phyloP scores from a whole-genome alignment of 1,139 yeast genomes.

The Kodamaea plutei region DNA sequence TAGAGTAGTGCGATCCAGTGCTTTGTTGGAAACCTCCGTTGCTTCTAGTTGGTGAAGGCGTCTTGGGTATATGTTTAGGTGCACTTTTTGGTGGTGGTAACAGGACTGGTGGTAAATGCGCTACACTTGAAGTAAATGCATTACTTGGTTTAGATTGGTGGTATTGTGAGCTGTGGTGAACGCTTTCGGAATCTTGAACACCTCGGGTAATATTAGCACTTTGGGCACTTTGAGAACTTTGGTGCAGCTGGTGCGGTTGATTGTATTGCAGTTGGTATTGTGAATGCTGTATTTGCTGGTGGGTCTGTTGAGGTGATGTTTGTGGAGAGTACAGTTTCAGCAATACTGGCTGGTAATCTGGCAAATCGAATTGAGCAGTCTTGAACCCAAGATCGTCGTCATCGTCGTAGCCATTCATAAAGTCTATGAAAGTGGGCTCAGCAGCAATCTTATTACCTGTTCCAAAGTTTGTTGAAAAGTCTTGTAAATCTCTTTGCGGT shows the following conservation, averaged over 20 bases:
- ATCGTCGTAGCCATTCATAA: slow-evolving; percentile 34
- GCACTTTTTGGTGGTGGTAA: slow-evolving; percentile 12
- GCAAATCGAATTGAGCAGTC: slow-evolving; percentile 31
- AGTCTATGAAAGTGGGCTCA: slow-evolving; percentile 48
- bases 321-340: slow-evolving; percentile 25
- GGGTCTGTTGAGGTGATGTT: slow-evolving; percentile 2
- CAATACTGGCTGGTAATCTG: slow-evolving; percentile 33
- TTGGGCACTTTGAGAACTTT: neutral
- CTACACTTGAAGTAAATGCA: neutral
- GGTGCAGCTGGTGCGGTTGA: slow-evolving; percentile 2
- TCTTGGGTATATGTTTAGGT: slow-evolving; percentile 10
- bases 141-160: neutral
- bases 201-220: no score
- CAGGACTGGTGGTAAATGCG: slow-evolving; percentile 11
- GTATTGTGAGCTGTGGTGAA: slow-evolving; percentile 6
- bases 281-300: slow-evolving; percentile 3
- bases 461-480: slow-evolving; percentile 52
- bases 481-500: slow-evolving; percentile 54
- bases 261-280: slow-evolving; percentile 6
- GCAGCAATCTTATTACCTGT: slow-evolving; percentile 64
- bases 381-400: slow-evolving; percentile 14
- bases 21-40: slow-evolving; percentile 15
- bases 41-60: slow-evolving; percentile 21
- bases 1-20: slow-evolving; percentile 10
- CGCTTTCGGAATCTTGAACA: neutral